Percentiles rank a stretch among this genome's conserved stretches.
Conservation (phyloP, 78 protist species). For the Bigelowiella natans region DNA sequence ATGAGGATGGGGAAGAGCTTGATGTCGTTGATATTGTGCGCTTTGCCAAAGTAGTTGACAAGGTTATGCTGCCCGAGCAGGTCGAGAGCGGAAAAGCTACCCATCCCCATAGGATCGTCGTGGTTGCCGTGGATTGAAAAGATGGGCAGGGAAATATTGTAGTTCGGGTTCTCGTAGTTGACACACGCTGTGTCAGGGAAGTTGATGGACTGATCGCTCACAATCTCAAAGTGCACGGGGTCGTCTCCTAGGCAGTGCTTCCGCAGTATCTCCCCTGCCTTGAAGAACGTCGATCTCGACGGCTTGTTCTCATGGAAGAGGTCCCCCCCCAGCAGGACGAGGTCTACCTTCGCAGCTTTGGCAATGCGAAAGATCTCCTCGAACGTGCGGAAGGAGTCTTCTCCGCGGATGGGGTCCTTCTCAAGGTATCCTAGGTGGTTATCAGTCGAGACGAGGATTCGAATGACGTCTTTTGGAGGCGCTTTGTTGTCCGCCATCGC, state of each 20-base stretch:
- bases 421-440: conserved; percentile 85
- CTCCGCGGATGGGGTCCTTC: conserved; percentile 75
- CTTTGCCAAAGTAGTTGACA: conserved; percentile 86
- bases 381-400: conserved; percentile 80
- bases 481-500: neutral
- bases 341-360: conserved; percentile 50
- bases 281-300: conserved; percentile 51
- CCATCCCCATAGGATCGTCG: conserved; percentile 94
- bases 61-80: conserved; percentile 2
- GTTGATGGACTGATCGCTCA: neutral
- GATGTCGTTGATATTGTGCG: conserved; percentile 53
- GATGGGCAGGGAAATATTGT: conserved; percentile 86
- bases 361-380: conserved; percentile 84
- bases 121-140: conserved; percentile 97
- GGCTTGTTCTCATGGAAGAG: conserved; percentile 95
- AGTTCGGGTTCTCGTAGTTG: conserved; percentile 87
- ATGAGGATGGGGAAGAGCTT: conserved; percentile 61
- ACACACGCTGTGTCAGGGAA: conserved; percentile 37
- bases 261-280: conserved; percentile 65
- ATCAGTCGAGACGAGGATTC: conserved; percentile 74
- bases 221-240: conserved; percentile 31
- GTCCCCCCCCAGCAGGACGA: conserved; percentile 93
- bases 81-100: neutral
- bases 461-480: neutral
- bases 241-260: conserved; percentile 67